Conservation (phyloP, 2,329 filamentous ascomycete genomes). For the Claviceps sp. region DNA sequence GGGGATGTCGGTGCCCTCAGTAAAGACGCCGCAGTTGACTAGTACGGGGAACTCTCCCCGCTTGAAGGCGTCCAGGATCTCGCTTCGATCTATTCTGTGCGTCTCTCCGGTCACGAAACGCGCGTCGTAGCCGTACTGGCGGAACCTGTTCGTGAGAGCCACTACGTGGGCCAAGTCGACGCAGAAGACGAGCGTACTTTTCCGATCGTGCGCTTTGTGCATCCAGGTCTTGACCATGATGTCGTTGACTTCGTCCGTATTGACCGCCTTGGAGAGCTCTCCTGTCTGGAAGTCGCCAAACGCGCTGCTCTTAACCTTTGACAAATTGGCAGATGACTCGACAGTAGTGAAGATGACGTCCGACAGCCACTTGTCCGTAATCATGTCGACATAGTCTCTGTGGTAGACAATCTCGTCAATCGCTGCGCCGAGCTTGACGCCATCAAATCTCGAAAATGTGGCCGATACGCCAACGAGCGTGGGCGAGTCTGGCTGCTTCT, state of each 20-base stretch:
- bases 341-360: slow-evolving; percentile 93
- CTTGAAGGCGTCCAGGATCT: slow-evolving; percentile 64
- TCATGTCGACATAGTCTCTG: slow-evolving; percentile 55
- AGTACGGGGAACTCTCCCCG: slow-evolving; percentile 70
- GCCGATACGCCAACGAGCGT: slow-evolving; percentile 84
- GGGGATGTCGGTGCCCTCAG: slow-evolving; percentile 93
- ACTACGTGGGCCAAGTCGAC: slow-evolving; percentile 77
- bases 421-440: slow-evolving; percentile 64
- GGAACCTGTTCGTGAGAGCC: slow-evolving; percentile 63
- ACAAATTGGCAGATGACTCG: slow-evolving; percentile 66
- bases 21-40: slow-evolving; percentile 91
- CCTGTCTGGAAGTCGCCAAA: slow-evolving; percentile 66
- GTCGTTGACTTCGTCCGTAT: slow-evolving; percentile 68
- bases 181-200: slow-evolving; percentile 87
- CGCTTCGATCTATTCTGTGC: slow-evolving; percentile 49
- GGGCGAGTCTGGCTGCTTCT: slow-evolving; percentile 31
- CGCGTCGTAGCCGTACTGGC: slow-evolving; percentile 66
- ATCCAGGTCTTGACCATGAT: slow-evolving; percentile 80
- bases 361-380: slow-evolving; percentile 82
- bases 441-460: slow-evolving; percentile 65
- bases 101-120: slow-evolving; percentile 80
- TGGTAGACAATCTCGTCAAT: slow-evolving; percentile 97
- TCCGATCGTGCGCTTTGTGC: slow-evolving; percentile 56
- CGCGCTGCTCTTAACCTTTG: slow-evolving; percentile 45
- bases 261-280: slow-evolving; percentile 71